phyloP scores from a whole-genome alignment of 1,284 basidiomycete species.

The Sporisorium scitamineum region DNA sequence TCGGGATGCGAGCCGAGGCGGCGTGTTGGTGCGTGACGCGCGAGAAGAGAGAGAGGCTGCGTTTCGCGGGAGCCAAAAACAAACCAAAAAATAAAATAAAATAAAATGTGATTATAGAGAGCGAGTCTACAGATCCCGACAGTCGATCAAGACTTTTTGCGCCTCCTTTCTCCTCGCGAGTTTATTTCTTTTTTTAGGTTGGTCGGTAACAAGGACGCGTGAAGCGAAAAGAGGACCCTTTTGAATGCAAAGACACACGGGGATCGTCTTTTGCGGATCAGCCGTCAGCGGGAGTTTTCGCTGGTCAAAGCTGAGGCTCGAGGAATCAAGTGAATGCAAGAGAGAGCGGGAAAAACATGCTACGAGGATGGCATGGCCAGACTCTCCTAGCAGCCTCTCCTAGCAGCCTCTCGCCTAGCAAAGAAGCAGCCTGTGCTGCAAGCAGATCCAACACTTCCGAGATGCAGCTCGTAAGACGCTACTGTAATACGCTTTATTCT shows the following conservation, averaged over 20 bases:
- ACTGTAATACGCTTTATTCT: background rate
- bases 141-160: background rate
- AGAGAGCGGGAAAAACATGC: no score
- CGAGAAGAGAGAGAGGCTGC: background rate
- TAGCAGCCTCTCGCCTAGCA: no score
- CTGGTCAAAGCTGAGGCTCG: background rate
- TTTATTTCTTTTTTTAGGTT: background rate
- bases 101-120: slow-evolving; percentile 13
- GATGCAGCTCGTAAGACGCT: background rate
- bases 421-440: no score
- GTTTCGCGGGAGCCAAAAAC: background rate
- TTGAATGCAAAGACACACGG: no score
- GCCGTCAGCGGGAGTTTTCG: no score
- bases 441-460: background rate
- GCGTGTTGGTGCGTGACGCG: background rate
- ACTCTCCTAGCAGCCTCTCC: no score
- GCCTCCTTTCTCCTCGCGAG: background rate
- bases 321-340: no score
- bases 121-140: background rate
- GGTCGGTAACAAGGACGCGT: background rate
- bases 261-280: no score
- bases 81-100: no score
- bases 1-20: background rate
- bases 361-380: no score
- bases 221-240: background rate